Conservation (phyloP, 2,329 filamentous ascomycete species). For the Triangularia verruculosa region DNA sequence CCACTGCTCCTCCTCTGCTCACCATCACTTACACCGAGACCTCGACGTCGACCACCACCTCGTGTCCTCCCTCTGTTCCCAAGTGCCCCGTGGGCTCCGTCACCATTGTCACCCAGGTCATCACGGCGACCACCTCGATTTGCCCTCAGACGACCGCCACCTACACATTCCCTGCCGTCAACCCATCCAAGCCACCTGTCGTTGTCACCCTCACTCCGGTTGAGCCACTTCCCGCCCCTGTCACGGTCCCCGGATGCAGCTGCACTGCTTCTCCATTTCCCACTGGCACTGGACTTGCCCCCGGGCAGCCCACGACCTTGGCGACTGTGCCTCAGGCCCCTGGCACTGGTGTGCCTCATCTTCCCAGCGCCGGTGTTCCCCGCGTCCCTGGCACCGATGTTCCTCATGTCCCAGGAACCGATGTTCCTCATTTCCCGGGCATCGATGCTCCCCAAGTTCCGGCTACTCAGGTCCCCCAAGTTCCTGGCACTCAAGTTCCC, state of each 20-base stretch:
- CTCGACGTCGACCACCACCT: slow-evolving; percentile 22
- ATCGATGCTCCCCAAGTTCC: neutral
- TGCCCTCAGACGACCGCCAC: slow-evolving; percentile 22
- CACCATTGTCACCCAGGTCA: slow-evolving; percentile 12
- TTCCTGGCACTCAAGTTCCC: neutral
- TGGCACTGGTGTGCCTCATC: neutral
- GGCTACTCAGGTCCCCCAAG: neutral
- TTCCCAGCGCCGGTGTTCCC: neutral
- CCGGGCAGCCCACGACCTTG: neutral
- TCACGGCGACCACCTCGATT: slow-evolving; percentile 19
- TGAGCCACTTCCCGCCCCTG: neutral
- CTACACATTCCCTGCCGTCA: slow-evolving; percentile 11
- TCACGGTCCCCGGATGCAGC: neutral
- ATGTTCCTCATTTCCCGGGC: neutral
- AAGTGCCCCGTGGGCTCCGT: slow-evolving; percentile 15
- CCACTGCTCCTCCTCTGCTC: neutral
- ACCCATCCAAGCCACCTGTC: neutral
- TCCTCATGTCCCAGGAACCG: neutral
- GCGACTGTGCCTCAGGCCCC: neutral
- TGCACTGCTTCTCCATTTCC: neutral
- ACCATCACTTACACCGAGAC: slow-evolving; percentile 17
- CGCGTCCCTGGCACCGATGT: neutral
- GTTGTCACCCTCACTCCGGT: slow-evolving; percentile 2
- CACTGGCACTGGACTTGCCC: neutral
- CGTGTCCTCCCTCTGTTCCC: slow-evolving; percentile 19